A percentile compares a stretch with the other conserved stretches of the same genome.
Evolutionary conservation across 139 green algal species (phyloP).

Genomic region (Chlamydomonas schloesseri): DNA sequence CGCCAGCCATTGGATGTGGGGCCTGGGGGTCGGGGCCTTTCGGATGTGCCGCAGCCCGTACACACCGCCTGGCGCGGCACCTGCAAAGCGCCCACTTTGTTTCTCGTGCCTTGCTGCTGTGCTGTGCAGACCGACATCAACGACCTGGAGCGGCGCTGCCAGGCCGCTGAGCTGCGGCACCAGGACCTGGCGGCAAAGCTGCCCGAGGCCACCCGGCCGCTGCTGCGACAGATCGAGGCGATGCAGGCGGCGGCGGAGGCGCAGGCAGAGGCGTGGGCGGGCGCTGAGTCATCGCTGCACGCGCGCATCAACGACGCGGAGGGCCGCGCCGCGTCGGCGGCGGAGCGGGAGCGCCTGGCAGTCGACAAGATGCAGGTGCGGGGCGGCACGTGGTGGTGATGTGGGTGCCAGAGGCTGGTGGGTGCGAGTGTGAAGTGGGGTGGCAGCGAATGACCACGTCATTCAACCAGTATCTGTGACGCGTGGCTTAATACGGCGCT

Average conservation of each 20-base stretch:
- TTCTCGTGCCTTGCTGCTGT: too few relatives aligned
- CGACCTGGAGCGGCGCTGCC: constrained; percentile 77
- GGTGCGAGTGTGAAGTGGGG: too few relatives aligned
- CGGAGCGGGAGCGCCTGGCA: constrained; percentile 55
- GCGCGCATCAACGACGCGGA: constrained; percentile 66
- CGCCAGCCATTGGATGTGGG: too few relatives aligned
- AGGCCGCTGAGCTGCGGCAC: constrained; percentile 88
- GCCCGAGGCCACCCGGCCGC: constrained; percentile 90
- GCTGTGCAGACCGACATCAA: constrained; percentile 67
- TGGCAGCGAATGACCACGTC: too few relatives aligned
- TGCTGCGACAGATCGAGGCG: constrained; percentile 94
- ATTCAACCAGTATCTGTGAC: too few relatives aligned
- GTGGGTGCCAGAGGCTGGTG: too few relatives aligned
- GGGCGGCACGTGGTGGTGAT: not conserved
- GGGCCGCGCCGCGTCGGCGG: constrained; percentile 59
- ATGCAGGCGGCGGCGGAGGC: constrained; percentile 76
- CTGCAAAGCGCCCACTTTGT: too few relatives aligned
- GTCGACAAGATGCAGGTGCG: constrained; percentile 55
- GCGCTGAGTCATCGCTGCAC: constrained; percentile 77
- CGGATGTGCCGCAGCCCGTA: not conserved
- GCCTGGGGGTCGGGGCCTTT: not conserved
- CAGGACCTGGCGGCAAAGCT: constrained; percentile 88
- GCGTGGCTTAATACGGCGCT: too few relatives aligned
- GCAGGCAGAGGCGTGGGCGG: constrained; percentile 74
- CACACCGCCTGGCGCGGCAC: not conserved